Conservation (phyloP, 1,284 basidiomycete genomes). For the Cystobasidium sp. region DNA sequence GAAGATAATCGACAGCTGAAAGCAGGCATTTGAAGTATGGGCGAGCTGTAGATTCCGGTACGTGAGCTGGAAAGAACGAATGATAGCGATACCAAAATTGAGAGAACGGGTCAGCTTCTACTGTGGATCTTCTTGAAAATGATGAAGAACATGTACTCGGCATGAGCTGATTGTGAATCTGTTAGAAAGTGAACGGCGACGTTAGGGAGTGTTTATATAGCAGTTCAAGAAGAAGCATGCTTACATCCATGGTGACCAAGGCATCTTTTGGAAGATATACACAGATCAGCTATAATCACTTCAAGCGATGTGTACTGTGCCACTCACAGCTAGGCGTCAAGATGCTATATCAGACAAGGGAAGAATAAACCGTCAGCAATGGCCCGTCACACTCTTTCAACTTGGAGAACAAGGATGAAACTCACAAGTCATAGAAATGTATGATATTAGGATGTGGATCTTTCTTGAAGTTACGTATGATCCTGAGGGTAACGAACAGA, state of each 20-base stretch:
- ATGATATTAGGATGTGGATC: constrained; percentile 88
- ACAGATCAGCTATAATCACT: constrained; percentile 59
- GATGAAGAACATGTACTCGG: constrained; percentile 15
- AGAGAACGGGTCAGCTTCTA: too few species aligned
- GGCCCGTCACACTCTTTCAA: not conserved
- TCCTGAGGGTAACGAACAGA: too few species aligned
- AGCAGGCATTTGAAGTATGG: constrained; percentile 82
- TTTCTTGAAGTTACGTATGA: constrained; percentile 75
- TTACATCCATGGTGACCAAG: constrained; percentile 41
- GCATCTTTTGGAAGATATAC: constrained; percentile 13
- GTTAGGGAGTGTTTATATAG: too few species aligned
- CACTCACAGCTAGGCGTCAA: constrained; percentile 84
- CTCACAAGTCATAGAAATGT: constrained; percentile 77
- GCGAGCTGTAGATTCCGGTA: constrained; percentile 74
- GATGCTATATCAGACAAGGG: constrained; percentile 59
- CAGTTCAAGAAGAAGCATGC: not conserved
- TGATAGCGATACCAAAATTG: constrained; percentile 53
- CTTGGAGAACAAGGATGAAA: too few species aligned
- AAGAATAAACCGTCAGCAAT: not conserved
- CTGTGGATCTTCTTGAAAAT: not conserved
- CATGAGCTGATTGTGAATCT: constrained; percentile 64
- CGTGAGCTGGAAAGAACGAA: constrained; percentile 78
- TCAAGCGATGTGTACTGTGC: constrained; percentile 54
- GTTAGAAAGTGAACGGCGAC: too few species aligned
- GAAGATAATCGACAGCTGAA: constrained; percentile 85